Conservation (phyloP, 441 rosid species). For the California macrophylla region DNA sequence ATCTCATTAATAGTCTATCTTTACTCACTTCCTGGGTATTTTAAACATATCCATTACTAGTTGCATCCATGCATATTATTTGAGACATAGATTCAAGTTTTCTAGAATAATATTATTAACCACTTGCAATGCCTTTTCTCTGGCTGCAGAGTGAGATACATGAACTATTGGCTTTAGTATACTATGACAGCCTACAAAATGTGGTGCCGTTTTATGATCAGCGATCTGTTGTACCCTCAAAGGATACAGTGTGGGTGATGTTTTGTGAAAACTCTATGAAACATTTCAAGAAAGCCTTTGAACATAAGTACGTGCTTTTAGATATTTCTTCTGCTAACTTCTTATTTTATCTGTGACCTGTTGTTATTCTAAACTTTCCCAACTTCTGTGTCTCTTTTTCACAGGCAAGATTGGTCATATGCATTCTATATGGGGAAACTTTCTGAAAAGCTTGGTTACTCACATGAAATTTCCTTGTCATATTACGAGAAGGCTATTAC, state of each 20-base stretch:
- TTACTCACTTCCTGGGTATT: background rate
- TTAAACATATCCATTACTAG: background rate
- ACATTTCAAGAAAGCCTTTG: slow-evolving; percentile 86
- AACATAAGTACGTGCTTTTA: slow-evolving; percentile 46
- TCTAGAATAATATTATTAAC: slow-evolving; percentile 18
- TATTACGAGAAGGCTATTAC: slow-evolving; percentile 72
- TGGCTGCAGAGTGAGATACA: slow-evolving; percentile 79
- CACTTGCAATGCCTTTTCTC: slow-evolving; percentile 21
- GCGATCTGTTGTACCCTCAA: slow-evolving; percentile 65
- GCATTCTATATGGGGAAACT: slow-evolving; percentile 98
- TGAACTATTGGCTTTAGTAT: slow-evolving; percentile 89
- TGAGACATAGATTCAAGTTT: slow-evolving; percentile 1
- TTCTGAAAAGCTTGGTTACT: slow-evolving; percentile 78
- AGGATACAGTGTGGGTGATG: slow-evolving; percentile 68
- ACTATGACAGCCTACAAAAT: slow-evolving; percentile 97
- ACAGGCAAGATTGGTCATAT: slow-evolving; percentile 97
- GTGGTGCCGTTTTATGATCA: slow-evolving; percentile 95
- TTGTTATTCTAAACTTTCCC: slow-evolving; percentile 16
- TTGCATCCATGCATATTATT: background rate
- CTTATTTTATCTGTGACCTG: slow-evolving; percentile 16
- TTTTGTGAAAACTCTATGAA: slow-evolving; percentile 77
- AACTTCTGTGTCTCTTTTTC: slow-evolving; percentile 14
- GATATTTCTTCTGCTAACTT: slow-evolving; percentile 16
- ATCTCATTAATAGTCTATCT: background rate
- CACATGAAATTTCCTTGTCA: slow-evolving; percentile 54